Evolutionary conservation across 495 filamentous ascomycete species (phyloP).

Genomic region (Penicillium simplicissimum): DNA sequence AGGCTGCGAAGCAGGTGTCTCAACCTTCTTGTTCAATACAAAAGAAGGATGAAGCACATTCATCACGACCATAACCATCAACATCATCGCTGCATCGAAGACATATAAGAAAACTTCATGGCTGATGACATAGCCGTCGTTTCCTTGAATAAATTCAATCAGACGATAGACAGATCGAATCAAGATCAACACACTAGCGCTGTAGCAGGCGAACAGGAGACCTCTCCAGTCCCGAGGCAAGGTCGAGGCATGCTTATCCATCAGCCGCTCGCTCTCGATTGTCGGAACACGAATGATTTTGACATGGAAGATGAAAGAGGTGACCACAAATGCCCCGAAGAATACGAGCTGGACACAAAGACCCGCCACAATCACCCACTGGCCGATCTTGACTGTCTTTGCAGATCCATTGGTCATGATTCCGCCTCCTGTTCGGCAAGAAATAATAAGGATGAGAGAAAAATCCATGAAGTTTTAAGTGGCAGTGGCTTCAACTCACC

Average conservation of each 20-base stretch:
- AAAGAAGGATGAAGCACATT: constrained; percentile 31
- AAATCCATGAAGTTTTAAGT: not conserved
- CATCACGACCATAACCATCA: constrained; percentile 51
- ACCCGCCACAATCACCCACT: constrained; percentile 44
- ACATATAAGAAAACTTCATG: constrained; percentile 62
- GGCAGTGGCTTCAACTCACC: constrained; percentile 13
- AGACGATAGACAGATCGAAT: constrained; percentile 62
- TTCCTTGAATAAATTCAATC: constrained; percentile 59
- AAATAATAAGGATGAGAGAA: not conserved
- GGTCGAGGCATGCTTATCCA: constrained; percentile 30
- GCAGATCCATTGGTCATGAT: constrained; percentile 17
- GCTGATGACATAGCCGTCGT: constrained; percentile 47
- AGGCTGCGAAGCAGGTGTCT: not conserved
- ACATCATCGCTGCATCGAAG: constrained; percentile 63
- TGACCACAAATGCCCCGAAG: constrained; percentile 40
- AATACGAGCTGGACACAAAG: constrained; percentile 41
- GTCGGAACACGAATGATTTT: constrained; percentile 31
- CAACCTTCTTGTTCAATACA: not conserved
- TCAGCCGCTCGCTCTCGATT: constrained; percentile 2
- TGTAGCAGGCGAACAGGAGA: constrained; percentile 34
- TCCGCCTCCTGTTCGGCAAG: constrained; percentile 16
- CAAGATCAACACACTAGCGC: constrained; percentile 53
- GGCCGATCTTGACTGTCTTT: constrained; percentile 23
- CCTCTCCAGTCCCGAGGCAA: constrained; percentile 39
- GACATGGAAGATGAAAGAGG: constrained; percentile 35